A percentile compares a stretch with the other conserved stretches of the same genome.
phyloP scores from a whole-genome alignment of 768 basidiomycete genomes.

The Leccinum uliginosum region DNA sequence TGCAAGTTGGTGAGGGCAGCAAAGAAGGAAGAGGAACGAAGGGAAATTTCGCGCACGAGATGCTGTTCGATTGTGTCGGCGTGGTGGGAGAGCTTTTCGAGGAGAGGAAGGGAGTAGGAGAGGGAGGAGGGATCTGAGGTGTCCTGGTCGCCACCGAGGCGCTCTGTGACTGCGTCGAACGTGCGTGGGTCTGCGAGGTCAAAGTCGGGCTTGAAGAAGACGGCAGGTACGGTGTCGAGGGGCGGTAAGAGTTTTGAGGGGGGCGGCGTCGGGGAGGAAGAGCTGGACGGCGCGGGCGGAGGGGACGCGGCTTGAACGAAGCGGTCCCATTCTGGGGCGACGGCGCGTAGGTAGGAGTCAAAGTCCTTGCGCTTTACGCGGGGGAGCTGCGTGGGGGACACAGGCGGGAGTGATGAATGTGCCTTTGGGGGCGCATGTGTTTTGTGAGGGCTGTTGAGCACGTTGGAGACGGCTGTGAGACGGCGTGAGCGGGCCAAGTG shows the following conservation, averaged over 20 bases:
- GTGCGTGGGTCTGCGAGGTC: constrained; percentile 76
- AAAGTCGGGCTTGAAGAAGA: constrained; percentile 80
- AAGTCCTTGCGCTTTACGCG: constrained; percentile 82
- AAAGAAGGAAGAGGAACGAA: constrained; percentile 92
- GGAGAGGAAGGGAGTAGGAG: constrained; percentile 65
- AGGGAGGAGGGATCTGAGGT: constrained; percentile 56
- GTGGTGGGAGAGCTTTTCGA: constrained; percentile 88
- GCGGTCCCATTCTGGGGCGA: constrained; percentile 73
- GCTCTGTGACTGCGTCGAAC: constrained; percentile 73
- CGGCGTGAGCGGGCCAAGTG: constrained; percentile 1
- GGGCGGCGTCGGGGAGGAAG: constrained; percentile 24
- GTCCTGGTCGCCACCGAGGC: constrained; percentile 35
- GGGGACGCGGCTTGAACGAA: constrained; percentile 48
- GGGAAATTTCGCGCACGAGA: constrained; percentile 86
- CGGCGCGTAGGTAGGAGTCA: constrained; percentile 70
- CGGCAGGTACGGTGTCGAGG: constrained; percentile 67
- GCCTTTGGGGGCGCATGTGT: constrained; percentile 83
- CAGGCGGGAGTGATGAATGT: constrained; percentile 71
- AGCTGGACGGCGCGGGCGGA: constrained; percentile 29
- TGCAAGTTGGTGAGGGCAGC: constrained; percentile 93
- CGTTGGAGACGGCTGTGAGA: constrained; percentile 83
- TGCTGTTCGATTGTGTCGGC: constrained; percentile 94
- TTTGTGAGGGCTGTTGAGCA: constrained; percentile 87
- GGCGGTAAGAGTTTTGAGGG: constrained; percentile 54
- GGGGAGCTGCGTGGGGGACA: constrained; percentile 69